Evolutionary conservation across 352 stramenopile genomes (phyloP).

Genomic region (Halophytophthora batemanensis): DNA sequence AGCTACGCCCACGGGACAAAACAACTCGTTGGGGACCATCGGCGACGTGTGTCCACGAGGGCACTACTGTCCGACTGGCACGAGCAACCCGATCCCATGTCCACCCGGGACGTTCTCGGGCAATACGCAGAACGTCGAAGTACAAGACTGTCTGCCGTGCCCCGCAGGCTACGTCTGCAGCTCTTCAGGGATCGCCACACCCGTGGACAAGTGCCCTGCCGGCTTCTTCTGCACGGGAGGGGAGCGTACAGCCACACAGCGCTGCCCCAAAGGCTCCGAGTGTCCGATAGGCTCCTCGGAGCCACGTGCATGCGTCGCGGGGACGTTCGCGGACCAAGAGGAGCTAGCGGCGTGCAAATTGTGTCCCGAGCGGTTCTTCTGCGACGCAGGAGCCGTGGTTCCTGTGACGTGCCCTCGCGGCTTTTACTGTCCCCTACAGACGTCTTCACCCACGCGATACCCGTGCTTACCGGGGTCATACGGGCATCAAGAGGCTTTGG

Average conservation of each 20-base stretch:
- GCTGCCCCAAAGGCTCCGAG: conserved; percentile 67
- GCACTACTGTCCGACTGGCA: conserved; percentile 76
- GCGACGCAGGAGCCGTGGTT: conserved; percentile 32
- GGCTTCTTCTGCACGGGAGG: conserved; percentile 65
- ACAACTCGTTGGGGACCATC: conserved; percentile 69
- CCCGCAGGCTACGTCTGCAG: conserved; percentile 57
- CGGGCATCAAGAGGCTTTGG: conserved; percentile 41
- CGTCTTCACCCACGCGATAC: conserved; percentile 38
- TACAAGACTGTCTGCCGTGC: conserved; percentile 68
- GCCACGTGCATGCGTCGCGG: conserved; percentile 54
- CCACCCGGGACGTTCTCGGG: conserved; percentile 66
- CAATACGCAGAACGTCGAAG: conserved; percentile 55
- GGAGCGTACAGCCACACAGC: conserved; percentile 44
- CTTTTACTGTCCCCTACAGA: conserved; percentile 76
- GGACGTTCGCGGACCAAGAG: conserved; percentile 61
- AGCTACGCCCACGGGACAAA: conserved; percentile 60
- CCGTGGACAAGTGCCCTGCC: conserved; percentile 43
- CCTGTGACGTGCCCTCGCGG: conserved; percentile 59
- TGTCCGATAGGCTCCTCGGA: conserved; percentile 62
- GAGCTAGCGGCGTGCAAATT: conserved; percentile 54
- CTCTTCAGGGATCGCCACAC: conserved; percentile 43
- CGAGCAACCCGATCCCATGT: conserved; percentile 81
- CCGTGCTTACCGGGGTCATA: conserved; percentile 62
- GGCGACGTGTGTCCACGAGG: conserved; percentile 67
- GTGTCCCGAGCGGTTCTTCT: conserved; percentile 80